phyloP scores from a whole-genome alignment of 768 basidiomycete species.

The Suillus luteus region DNA sequence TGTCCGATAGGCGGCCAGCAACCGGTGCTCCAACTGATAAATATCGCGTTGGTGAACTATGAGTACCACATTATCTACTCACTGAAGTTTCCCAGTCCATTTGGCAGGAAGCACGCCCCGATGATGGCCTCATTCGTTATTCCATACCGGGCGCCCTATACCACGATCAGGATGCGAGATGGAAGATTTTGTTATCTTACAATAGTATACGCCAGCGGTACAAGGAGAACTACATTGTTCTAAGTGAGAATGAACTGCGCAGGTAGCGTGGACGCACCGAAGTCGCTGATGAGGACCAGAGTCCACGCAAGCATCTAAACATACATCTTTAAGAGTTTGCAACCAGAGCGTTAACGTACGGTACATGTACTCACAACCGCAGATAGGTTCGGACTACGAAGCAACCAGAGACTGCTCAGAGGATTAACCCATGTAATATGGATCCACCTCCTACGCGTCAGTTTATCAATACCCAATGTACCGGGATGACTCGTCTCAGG shows the following conservation, averaged over 20 bases:
- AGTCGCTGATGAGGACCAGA: conserved; percentile 30
- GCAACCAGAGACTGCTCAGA: conserved; percentile 29
- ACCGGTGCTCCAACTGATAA: conserved; percentile 57
- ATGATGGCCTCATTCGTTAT: too few relatives aligned
- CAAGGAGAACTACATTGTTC: conserved; percentile 40
- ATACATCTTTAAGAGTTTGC: conserved; percentile 14
- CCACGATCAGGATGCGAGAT: too few relatives aligned
- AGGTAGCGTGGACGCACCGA: conserved; percentile 32
- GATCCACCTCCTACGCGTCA: conserved; percentile 12
- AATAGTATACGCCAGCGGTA: conserved; percentile 68
- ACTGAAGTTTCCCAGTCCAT: not conserved
- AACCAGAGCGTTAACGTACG: too few relatives aligned
- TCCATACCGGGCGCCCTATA: too few relatives aligned
- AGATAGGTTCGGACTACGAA: conserved; percentile 33
- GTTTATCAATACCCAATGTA: conserved; percentile 31
- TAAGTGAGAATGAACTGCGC: not conserved
- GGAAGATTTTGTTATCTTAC: conserved; percentile 37
- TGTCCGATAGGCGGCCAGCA: conserved; percentile 58
- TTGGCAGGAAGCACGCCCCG: not conserved
- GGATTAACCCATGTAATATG: conserved; percentile 33
- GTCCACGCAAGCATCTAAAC: conserved; percentile 44
- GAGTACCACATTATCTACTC: not conserved
- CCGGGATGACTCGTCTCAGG: conserved; percentile 40
- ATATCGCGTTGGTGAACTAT: not conserved
- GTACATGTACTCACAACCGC: conserved; percentile 22